Evolutionary conservation across 805 yeast genomes (phyloP), one percentile per base, ranked within the genome.

Genomic region (Candida boidinii): DNA sequence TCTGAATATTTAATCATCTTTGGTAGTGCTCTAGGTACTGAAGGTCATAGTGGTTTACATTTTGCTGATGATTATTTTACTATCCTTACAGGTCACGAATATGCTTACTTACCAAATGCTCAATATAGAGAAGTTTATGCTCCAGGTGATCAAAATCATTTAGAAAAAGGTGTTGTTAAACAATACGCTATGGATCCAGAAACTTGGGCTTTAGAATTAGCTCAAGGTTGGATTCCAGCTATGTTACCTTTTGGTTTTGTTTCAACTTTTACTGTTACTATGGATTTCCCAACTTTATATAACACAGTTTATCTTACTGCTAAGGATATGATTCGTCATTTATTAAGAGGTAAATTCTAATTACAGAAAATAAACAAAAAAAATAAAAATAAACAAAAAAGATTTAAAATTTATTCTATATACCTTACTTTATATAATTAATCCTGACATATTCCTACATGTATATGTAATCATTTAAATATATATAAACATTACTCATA

Each of bases 211-310:
- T 64, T 92, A 43, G 98, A 92, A 56, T 69, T 90, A 49, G 98
- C 98, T 7, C 97, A 90, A 64, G 98, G 98, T 39, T 92, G 95
- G 94, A 85, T 92, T 44, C 97, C 98, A 23, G 79, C 90, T 27
- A 92, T 92, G 98, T 68, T 92, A 39, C 97, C 97, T 15, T 92
- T 92, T 55, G 98, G 98, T 0, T 76, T 90, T 60, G 62, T 84
- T 31, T 95, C 86, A 53, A 73, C 81, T 4, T 49, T 81, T 38
- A 70, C 79, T 33, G 79, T 94, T 26, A 92, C 97, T 12, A 57
- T 88, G 46, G 98, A 92, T 55, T 54, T 78, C 38, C 56, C 64
- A 45, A 76, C 94, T 17, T 66, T 90, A 39, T 59, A 54, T 39
- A 70, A 73, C 52, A 92, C 97, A 7, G 73, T 68, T 24, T 73